Evolutionary conservation across 208 protist genomes (phyloP), one percentile per base, ranked within the genome.

Genomic region (Porcisia deanei): DNA sequence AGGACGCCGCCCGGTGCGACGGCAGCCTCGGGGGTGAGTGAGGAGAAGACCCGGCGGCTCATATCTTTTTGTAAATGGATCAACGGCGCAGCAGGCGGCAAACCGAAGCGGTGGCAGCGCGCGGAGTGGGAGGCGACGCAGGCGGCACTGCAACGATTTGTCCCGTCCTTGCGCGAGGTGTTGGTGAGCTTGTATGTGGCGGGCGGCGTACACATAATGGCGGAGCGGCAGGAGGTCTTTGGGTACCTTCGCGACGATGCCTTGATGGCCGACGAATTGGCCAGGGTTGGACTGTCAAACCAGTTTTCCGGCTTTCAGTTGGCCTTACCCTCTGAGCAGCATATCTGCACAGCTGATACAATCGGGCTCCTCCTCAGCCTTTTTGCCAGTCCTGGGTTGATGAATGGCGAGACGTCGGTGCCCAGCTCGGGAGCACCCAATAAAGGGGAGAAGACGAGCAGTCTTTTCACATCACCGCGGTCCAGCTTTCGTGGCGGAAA

Each of bases 321-420:
- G 58, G 75, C 77, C 10, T n/a, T 82, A 73, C 82, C 77, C 12
- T 81, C 77, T 10, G 82, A 85, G 77, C 72, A 77, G 82, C 77
- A 78, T 12, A 55, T 76, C 39, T 78, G 77, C 25, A 57, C 82
- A n/a, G 82, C 82, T 3, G 82, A 85, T 64, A 71, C 77, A n/a
- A 81, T 85, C 64, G 60, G 76, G 16, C 74, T 82, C 53, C 71
- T 85, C 6, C 54, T 82, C 68, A 45, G 71, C 3, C 60, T 85
- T 25, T 66, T 82, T 54, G 54, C 73, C 3, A 54, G 22, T 41
- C 14, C 52, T 1, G 69, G 53, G 43, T 60, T 58, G 16, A 3
- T 52, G 18, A 10, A 14, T 20, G 6, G 68, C 68, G 52, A 3
- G 18, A n/a, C 68, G 18, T 14, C 52, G 34, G 22, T 12, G 37